A percentile compares a stretch with the other conserved stretches of the same genome.
phyloP scores from a whole-genome alignment of 495 filamentous ascomycete species.

The Talaromyces adpressus region DNA sequence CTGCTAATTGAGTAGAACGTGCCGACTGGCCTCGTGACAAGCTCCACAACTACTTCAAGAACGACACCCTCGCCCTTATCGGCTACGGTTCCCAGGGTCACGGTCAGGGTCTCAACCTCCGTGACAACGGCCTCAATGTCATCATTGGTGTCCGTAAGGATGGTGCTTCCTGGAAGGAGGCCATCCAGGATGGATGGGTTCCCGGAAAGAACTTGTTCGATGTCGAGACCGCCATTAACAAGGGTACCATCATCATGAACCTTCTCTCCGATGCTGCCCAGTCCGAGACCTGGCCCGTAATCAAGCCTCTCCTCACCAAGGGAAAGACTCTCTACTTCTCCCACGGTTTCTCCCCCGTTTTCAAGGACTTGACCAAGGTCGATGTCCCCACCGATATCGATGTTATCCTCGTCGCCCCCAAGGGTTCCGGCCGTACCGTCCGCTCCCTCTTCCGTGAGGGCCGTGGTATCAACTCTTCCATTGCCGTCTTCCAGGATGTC shows the following conservation, averaged over 20 bases:
- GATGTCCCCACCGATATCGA: slow-evolving; percentile 92
- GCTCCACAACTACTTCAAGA: slow-evolving; percentile 99
- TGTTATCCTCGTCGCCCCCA: slow-evolving; percentile 98
- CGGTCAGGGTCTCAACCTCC: slow-evolving; percentile 97
- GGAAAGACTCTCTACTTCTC: slow-evolving; percentile 99
- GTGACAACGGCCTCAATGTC: slow-evolving; percentile 98
- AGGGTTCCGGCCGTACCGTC: slow-evolving; percentile 97
- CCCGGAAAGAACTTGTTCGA: slow-evolving; percentile 98
- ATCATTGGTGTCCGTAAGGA: slow-evolving; percentile 98
- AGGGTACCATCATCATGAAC: slow-evolving; percentile 97
- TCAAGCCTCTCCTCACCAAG: slow-evolving; percentile 97
- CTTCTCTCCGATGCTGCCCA: slow-evolving; percentile 95
- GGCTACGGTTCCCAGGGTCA: slow-evolving; percentile 98
- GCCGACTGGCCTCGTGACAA: slow-evolving; percentile 97
- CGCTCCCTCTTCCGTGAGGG: slow-evolving; percentile 96
- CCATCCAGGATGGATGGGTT: slow-evolving; percentile 93
- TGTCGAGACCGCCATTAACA: slow-evolving; percentile 87
- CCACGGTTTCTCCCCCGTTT: slow-evolving; percentile 99
- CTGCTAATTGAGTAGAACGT: slow-evolving; percentile 57
- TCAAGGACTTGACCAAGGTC: slow-evolving; percentile 99
- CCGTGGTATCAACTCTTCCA: slow-evolving; percentile 98
- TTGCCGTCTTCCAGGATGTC: slow-evolving; percentile 97
- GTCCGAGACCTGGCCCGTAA: slow-evolving; percentile 93
- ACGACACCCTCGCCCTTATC: slow-evolving; percentile 97
- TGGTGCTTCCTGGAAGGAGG: slow-evolving; percentile 96